These are phyloP conservation scores for Tilletia indica DNA, from an alignment of 1,284 basidiomycete genomes.

Conservation along the genomic window DNA sequence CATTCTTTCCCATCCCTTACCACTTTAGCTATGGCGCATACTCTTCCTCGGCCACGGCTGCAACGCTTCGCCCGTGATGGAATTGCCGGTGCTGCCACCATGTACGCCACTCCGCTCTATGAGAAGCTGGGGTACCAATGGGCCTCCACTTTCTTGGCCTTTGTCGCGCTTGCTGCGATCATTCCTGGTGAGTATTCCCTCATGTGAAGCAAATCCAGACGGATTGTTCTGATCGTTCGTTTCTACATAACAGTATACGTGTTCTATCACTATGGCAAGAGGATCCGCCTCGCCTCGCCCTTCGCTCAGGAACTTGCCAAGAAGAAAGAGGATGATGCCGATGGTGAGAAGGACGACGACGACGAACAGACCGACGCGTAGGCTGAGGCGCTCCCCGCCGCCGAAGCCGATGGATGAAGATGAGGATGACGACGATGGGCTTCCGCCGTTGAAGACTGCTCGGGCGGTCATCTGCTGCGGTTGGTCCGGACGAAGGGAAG, in stretches of 20 bases:
- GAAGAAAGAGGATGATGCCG: conserved; percentile 7
- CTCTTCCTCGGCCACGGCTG: conserved; percentile 56
- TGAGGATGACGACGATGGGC: too few relatives aligned
- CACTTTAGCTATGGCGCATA: conserved; percentile 57
- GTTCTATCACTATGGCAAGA: neutral
- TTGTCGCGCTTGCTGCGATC: conserved; percentile 56
- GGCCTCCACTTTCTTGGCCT: conserved; percentile 57
- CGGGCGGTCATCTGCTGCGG: too few relatives aligned
- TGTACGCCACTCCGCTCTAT: conserved; percentile 58
- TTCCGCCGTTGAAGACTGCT: too few relatives aligned
- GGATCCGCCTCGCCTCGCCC: conserved; percentile 9
- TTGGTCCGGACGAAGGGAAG: too few relatives aligned
- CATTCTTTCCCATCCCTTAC: conserved; percentile 39
- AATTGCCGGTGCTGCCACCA: conserved; percentile 58
- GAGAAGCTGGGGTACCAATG: conserved; percentile 54
- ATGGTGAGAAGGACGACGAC: neutral
- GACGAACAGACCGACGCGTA: neutral
- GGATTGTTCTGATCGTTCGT: too few relatives aligned
- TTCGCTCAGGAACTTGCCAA: conserved; percentile 12
- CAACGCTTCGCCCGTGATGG: conserved; percentile 54
- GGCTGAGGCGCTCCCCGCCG: too few relatives aligned
- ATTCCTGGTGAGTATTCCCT: conserved; percentile 43
- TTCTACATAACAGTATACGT: neutral
- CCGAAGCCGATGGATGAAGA: too few relatives aligned
- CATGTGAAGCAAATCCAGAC: neutral